Evolutionary conservation across 2,329 filamentous ascomycete genomes (phyloP).

Genomic region (Fusarium bactridioides): DNA sequence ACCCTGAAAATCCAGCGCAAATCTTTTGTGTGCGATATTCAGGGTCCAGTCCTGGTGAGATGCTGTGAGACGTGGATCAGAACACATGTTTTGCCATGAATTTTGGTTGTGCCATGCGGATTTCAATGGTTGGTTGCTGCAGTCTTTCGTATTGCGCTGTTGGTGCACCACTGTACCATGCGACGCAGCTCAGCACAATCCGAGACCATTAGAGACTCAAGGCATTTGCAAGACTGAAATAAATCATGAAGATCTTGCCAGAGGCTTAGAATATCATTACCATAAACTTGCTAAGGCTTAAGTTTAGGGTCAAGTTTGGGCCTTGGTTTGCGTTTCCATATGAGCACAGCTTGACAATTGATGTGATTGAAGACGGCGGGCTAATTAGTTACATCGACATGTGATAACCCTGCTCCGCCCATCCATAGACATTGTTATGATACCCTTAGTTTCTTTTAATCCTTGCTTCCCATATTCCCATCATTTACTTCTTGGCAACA

Average conservation of each 20-base stretch:
- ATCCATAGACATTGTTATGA: background rate
- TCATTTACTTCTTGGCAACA: conserved; percentile 44
- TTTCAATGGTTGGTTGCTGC: too few relatives aligned
- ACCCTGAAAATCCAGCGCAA: conserved; percentile 14
- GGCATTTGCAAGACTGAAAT: background rate
- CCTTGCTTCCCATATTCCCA: background rate
- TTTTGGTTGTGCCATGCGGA: too few relatives aligned
- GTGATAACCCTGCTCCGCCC: background rate
- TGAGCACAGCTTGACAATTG: background rate
- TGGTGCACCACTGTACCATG: background rate
- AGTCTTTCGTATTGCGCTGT: background rate
- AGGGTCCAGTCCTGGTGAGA: background rate
- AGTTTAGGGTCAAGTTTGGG: background rate
- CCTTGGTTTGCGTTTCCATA: background rate
- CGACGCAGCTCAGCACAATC: background rate
- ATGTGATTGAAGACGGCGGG: background rate
- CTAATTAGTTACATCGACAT: background rate
- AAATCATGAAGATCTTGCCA: too few relatives aligned
- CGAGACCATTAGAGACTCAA: background rate
- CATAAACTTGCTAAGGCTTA: too few relatives aligned
- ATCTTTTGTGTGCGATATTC: background rate
- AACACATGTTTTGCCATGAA: background rate
- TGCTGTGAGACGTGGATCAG: background rate
- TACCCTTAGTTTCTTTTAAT: background rate
- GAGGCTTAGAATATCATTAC: too few relatives aligned